Base-by-base conservation (phyloP, 2,329 filamentous ascomycete species). In the Claviceps humidiphila region DNA sequence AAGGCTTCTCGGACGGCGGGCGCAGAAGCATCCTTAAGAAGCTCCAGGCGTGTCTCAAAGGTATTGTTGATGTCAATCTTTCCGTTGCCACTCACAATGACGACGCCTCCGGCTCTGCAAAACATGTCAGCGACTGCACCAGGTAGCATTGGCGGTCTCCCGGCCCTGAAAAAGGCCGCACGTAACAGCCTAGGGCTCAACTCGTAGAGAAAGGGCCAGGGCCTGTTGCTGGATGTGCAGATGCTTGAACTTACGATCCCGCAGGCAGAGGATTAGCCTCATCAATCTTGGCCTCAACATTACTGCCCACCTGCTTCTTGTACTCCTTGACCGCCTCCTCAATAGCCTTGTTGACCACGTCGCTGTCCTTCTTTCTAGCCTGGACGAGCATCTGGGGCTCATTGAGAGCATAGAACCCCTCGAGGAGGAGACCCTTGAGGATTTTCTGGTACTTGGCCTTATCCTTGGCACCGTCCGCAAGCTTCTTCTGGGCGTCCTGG, bases 21-120 rank as follows among this genome's bases (percentile, higher is more conserved):
- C 54, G 96, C 80, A 50, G 88, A 87, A 59, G 87, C 86, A 53
- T 84, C 83, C 71, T 95, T 85, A 58, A 97, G 81, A 55, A 97
- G 76, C 63, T 79, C 80, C 69, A 98, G 76, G 59, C 93, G 84
- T 66, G 95, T 87, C 67, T 97, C 93, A 60, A 97, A 87, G 52
- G 93, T 97, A 76, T 98, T 97, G 80, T 96, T 90, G 70, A 98
- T 91, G 63, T 95, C 89, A 67, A 98, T 97, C 78, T 91, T 96
- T 67, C 93, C 93, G 58, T 77, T 77, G 59, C 86, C 84, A 58
- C 90, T 89, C 52, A 95, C 71, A 58, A 98, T 82, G 54, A 80
- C 68, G 53, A 95, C 77, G 62, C 93, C 93, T 55, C 93, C 93
- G 55, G 89, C 78, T 63, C 93, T 97, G 60, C 56, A 49, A 39